Evolutionary conservation across 2,329 filamentous ascomycete genomes (phyloP), one percentile per base, ranked within the genome.

Genomic region (Arthrobotrys sphaeroides): DNA sequence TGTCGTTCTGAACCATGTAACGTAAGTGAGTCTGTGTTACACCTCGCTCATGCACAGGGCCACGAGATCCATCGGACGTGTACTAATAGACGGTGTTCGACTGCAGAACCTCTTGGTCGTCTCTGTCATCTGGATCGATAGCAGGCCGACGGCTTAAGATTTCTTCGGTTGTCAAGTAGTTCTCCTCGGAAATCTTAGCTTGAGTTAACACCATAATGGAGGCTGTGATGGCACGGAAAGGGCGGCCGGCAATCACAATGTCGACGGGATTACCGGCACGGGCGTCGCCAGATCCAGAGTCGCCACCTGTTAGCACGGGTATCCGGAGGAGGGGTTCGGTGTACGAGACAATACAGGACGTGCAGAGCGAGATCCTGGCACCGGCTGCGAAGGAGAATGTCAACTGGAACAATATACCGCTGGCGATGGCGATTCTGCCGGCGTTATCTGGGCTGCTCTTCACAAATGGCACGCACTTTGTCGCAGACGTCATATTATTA

Each of bases 361-460:
- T 72, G 20, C 65, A 77, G 26, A 66, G 59, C 22, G 73, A 77
- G 38, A 67, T 72, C 16, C 60, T 77, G 7, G 51, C 66, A 9
- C 65, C 66, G 5, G 66, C 73, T 42, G 66, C 65, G 18, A 72
- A 77, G n/a, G 73, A 66, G 24, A 72, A 77, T 60, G 61, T 67
- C 5, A 64, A 89, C 75, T 92, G 93, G 88, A 90, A 95, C 76
- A 91, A 89, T 1, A 85, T 91, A n/a, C 93, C 94, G 0, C 84
- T 98, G 33, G 90, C 89, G 0, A 90, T 97, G 81, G 94, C 93
- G 1, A 86, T 97, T 53, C 84, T 98, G 12, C 94, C 94, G 2
- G 93, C 94, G 0, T 81, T 97, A n/a, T 92, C 89, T 0, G 94
- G 94, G 0, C 83, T 96, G 55, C 84, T 97, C 68, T 96, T 97